phyloP scores from a whole-genome alignment of 208 protist genomes.

The Spongospora subterranea region DNA sequence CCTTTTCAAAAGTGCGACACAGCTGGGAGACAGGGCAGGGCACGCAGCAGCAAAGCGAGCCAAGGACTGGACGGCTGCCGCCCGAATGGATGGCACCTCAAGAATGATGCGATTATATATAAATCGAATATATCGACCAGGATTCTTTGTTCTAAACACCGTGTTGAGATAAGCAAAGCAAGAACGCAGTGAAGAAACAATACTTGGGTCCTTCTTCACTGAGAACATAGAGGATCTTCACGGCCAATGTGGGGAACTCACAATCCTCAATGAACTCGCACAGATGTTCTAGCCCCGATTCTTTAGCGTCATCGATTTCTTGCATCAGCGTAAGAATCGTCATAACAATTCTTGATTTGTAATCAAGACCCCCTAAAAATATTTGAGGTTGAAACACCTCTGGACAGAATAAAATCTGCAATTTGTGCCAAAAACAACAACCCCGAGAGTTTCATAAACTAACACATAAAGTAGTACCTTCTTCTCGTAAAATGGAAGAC shows the following conservation, averaged over 20 bases:
- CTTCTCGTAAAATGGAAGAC: conserved; percentile 76
- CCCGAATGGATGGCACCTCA: conserved; percentile 71
- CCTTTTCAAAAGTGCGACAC: conserved; percentile 83
- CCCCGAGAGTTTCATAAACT: too few relatives aligned
- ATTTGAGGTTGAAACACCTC: not conserved
- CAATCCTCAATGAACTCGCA: conserved; percentile 99
- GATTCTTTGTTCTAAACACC: conserved; percentile 62
- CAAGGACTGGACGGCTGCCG: conserved; percentile 90
- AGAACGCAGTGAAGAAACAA: not conserved
- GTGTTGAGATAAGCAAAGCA: not conserved
- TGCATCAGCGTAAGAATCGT: conserved; percentile 56
- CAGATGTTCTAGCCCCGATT: conserved; percentile 85
- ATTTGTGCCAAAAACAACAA: conserved; percentile 14
- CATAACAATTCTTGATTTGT: conserved; percentile 61
- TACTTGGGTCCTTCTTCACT: conserved; percentile 89
- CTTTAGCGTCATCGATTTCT: conserved; percentile 57
- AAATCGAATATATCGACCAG: conserved; percentile 84
- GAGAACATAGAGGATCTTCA: conserved; percentile 92
- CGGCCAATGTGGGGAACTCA: conserved; percentile 91
- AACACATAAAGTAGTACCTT: conserved; percentile 59
- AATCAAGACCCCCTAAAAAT: conserved; percentile 48
- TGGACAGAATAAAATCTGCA: not conserved
- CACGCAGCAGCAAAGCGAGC: conserved; percentile 92
- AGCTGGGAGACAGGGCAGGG: conserved; percentile 82
- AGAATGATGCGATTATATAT: conserved; percentile 91